A percentile compares a stretch with the other conserved stretches of the same genome.
Conservation (phyloP, 2,329 filamentous ascomycete species). For the Emmonsiellopsis sp. region DNA sequence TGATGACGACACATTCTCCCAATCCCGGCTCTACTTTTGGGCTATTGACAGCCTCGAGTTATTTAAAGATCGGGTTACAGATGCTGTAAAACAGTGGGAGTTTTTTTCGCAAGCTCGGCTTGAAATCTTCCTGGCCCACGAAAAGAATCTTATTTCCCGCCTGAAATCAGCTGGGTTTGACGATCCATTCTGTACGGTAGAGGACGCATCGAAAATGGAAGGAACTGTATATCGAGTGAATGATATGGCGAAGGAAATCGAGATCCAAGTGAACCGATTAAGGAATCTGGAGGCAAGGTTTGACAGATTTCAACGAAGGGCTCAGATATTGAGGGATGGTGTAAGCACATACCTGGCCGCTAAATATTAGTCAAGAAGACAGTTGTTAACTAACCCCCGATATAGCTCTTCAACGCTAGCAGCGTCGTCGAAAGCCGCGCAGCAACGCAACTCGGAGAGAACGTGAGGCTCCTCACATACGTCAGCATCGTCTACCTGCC, state of each 20-base stretch:
- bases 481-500: constrained; percentile 36
- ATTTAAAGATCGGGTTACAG: not conserved
- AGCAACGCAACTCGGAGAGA: constrained; percentile 24
- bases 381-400: not conserved
- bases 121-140: not conserved
- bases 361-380: not conserved
- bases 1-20: constrained; percentile 1
- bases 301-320: not conserved
- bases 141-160: not conserved
- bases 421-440: constrained; percentile 21
- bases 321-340: not conserved
- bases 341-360: not conserved
- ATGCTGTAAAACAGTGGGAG: not conserved
- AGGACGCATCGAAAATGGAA: no score
- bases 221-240: no score
- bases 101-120: not conserved
- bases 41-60: not conserved
- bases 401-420: constrained; percentile 20
- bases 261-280: not conserved
- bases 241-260: not conserved
- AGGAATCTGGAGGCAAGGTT: not conserved
- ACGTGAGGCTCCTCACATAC: constrained; percentile 31
- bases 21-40: not conserved
- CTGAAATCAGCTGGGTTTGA: not conserved
- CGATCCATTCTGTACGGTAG: no score